Evolutionary conservation across 768 basidiomycete species (phyloP), one percentile per base, ranked within the genome.

Genomic region (Lactarius hengduanensis): DNA sequence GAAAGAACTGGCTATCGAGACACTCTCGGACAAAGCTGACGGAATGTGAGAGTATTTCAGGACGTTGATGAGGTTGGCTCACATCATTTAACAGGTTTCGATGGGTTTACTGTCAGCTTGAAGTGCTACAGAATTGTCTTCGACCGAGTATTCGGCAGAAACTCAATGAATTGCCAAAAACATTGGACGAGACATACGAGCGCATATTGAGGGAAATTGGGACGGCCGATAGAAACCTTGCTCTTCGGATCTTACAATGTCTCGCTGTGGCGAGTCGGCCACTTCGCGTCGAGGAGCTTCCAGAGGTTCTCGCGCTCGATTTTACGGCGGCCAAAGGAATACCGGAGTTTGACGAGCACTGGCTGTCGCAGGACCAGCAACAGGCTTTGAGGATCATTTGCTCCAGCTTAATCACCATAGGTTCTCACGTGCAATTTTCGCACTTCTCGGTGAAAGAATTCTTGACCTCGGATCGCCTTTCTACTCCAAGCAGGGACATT

Each of bases 1-100:
- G 80, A 43, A 80, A 75, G 68, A 78, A 72, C 5, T 50, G 11
- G 22, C 5, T 15, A 13, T 50, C 47, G 5, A 50, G 47, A 50
- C 47, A n/a, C 47, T 50, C 47, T 50, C 47, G 2, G 47, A 50
- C 47, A 26, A 4, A 3, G 47, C 47, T 4, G 47, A 50, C 22
- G 47, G 47, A 26, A 50, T 50, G 47, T 50, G 22, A 50, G 47
- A 26, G 22, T 13, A 11, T 50, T 43, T 50, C 47, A 5, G 22
- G 22, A 15, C 22, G 11, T 50, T 26, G n/a, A 22, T 13, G 47
- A 26, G 47, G n/a, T 5, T 4, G 11, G 4, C 13, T 50, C 22
- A 50, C 47, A 13, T 5, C 3, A 11, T 50, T 22, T 50, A 26
- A 22, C 22, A 50, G 47, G 47, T 50, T 50, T 26, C 47, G 47